Base-by-base conservation (phyloP, 148 eudicot genomes). In the Hydrangea macrophylla region DNA sequence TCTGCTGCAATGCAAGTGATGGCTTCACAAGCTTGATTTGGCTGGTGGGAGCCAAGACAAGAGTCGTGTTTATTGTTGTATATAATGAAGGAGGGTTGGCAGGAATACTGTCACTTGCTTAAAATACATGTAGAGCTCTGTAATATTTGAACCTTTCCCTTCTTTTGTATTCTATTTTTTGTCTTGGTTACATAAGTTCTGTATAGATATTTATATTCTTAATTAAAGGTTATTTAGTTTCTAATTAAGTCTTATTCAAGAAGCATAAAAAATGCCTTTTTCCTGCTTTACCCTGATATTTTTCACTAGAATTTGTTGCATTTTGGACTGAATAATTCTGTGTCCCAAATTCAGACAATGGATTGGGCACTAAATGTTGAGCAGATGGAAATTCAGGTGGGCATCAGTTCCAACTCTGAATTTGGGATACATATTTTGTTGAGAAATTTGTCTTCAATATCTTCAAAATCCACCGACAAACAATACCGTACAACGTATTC, bases 161-260 rank as follows among this genome's bases (percentile, higher is more conserved):
- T 17, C 6, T 17, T 45, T 26, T 30, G 24, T 18, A 64, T 59
- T 27, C 8, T 40, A 7, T 9, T 23, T 31, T 20, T 68, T 65
- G 22, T 66, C 22, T 71, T 67, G 15, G 33, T 66, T 66, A 50
- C 62, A n/a, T n/a, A n/a, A n/a, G n/a, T n/a, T 54, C 11, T 67
- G 67, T 73, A 74, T 67, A 74, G 68, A 40, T 59, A 65, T 32
- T 24, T 17, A 22, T 58, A 40, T 60, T 67, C 60, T 66, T 60
- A 50, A 25, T 58, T 48, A 31, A 23, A 48, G 18, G 5, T 60
- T 50, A 26, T 59, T 17, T n/a, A n/a, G 0, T 27, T 50, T n/a
- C 35, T 73, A 73, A 22, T 27, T 25, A 67, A 60, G 60, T 55
- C 53, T 35, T 8, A 13, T 39, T n/a, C 44, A 28, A 30, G 18